Conservation (phyloP, 306 rosid species). For the Glycine soja region DNA sequence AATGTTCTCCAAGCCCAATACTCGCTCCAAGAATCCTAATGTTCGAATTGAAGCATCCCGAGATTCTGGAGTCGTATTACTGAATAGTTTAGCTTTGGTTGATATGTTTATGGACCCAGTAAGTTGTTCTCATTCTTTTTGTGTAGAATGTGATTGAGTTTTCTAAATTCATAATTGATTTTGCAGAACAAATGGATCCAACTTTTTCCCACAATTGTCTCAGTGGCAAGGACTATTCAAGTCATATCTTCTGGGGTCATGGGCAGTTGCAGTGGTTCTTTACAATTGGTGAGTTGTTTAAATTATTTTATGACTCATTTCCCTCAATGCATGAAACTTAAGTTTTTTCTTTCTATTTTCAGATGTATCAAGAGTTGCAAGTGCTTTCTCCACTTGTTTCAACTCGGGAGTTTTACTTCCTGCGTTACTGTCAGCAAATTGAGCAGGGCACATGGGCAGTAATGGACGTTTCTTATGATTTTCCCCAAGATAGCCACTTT, state of each 20-base stretch:
- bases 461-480: constrained; percentile 78
- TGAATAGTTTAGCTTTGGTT: constrained; percentile 71
- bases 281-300: constrained; percentile 71
- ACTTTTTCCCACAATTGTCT: constrained; percentile 82
- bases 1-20: constrained; percentile 63
- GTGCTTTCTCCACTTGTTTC: constrained; percentile 84
- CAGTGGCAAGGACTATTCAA: constrained; percentile 79
- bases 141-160: neutral
- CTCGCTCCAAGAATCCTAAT: constrained; percentile 66
- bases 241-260: constrained; percentile 74
- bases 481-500: constrained; percentile 75
- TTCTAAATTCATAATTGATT: constrained; percentile 18
- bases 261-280: constrained; percentile 73
- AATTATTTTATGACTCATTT: neutral
- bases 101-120: constrained; percentile 90
- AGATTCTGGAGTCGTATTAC: constrained; percentile 75
- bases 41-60: constrained; percentile 75
- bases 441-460: constrained; percentile 89
- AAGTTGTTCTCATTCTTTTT: constrained; percentile 7
- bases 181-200: constrained; percentile 84
- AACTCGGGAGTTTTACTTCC: constrained; percentile 80
- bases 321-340: neutral
- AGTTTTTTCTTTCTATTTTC: neutral
- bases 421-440: constrained; percentile 83
- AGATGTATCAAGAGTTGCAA: constrained; percentile 91